Evolutionary conservation across 257 asterid genomes (phyloP), one percentile per base, ranked within the genome.

Genomic region (Solanum chilense): DNA sequence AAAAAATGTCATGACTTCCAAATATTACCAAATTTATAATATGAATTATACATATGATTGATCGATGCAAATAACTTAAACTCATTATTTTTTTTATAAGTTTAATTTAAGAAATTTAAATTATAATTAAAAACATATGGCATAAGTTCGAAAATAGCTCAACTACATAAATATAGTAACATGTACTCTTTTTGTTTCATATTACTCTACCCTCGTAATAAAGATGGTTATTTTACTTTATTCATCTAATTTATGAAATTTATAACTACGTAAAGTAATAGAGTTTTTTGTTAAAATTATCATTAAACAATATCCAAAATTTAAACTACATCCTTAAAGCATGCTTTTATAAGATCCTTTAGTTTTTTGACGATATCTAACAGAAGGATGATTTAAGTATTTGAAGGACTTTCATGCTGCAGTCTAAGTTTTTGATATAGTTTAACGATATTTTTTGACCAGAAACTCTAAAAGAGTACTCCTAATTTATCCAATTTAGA

Each of bases 131-230:
- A 62, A 5, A 66, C 0, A 68, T 29, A 14, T 64, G 37, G 21
- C 0, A 56, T 56, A 68, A 0, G 5, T 27, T 68, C 0, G 1
- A 66, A 25, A 27, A 13, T 66, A 66, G 9, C 37, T 66, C 1
- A 27, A 1, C 10, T 66, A 66, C 37, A 27, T 66, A 27, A 66
- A 68, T 6, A 13, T 13, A 11, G 3, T 66, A 27, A 2, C 2
- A 2, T 52, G 23, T 6, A 2, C 3, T 15, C 6, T 45, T 0
- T 60, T 15, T 0, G 3, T 60, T 62, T 62, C 3, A 62, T 23
- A 9, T 23, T 23, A 62, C 1, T 2, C 1, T 1, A 62, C 0
- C 14, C 3, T 2, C 15, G 1, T 23, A 62, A 10, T 10, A 62
- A 62, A n/a, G 0, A n/a, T 62, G 11, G 2, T 62, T 18, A 7